Evolutionary conservation across 495 filamentous ascomycete genomes (phyloP), one percentile per base, ranked within the genome.

Genomic region (Xylaria sp.): DNA sequence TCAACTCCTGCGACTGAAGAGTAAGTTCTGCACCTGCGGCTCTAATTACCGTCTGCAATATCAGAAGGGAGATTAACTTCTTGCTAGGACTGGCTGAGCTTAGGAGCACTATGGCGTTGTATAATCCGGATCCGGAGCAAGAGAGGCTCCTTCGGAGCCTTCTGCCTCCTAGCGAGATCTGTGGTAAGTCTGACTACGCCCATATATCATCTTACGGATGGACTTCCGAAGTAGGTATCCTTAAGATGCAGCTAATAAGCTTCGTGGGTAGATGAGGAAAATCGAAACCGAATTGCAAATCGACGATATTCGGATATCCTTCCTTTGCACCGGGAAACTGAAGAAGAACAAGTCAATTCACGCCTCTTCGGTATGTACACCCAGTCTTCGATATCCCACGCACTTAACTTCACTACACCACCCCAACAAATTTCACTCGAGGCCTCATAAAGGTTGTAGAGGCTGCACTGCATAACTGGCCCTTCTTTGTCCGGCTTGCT

Each of bases 201-300:
- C 14, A 35, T 12, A 15, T 19, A 2, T 62, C 1, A 5, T 5
- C 19, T 43, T 8, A 17, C 17, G 8, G 0, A 24, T 59, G 17
- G 7, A 17, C 8, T 19, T 64, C 17, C 2, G 15, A 33, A 44
- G 5, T 15, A 58, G 21, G 3, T 46, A 19, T 46, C 21, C 2
- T 31, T 8, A 12, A 24, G 21, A 21, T 17, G 17, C 35, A n/a
- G n/a, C 67, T 46, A 40, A 68, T 17, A 3, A 14, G 17, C 8
- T 21, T 46, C 11, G 40, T 24, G 41, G 19, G 24, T 19, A 69
- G 67, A 6, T 2, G 67, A 69, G 55, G 67, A 69, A 21, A 69
- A 69, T 21, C 17, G 12, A 40, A 33, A 5, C 14, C 43, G 55
- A 5, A 0, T 48, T 11, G 43, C 29, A 40, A 48, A 69, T 44